Percentiles rank a stretch among this genome's conserved stretches.
Conservation (phyloP, 169 alveolate species). For the Plasmodium relictum region DNA sequence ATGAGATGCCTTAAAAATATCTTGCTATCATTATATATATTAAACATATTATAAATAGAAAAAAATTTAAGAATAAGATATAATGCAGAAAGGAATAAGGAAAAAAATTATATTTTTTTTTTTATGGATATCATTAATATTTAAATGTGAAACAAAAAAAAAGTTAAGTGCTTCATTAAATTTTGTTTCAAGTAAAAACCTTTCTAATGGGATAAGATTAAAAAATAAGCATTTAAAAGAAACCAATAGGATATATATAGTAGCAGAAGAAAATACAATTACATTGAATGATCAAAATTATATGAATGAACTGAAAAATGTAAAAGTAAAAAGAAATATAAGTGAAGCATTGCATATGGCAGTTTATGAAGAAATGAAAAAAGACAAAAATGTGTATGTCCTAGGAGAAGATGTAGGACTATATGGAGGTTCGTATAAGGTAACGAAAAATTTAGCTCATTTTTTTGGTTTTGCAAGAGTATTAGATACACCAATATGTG, state of each 20-base stretch:
- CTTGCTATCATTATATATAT: too few relatives aligned
- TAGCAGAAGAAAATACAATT: background rate
- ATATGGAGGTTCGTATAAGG: conserved; percentile 95
- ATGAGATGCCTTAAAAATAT: too few relatives aligned
- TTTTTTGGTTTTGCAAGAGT: conserved; percentile 89
- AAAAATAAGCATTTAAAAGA: background rate
- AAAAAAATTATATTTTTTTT: background rate
- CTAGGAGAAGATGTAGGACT: conserved; percentile 95
- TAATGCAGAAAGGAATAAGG: background rate
- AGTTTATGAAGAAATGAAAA: conserved; percentile 92
- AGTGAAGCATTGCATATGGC: conserved; percentile 94
- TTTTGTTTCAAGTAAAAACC: background rate
- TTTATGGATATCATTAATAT: background rate
- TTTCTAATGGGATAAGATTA: background rate
- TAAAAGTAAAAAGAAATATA: conserved; percentile 86
- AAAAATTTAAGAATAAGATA: too few relatives aligned
- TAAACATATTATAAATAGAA: too few relatives aligned
- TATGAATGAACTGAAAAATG: conserved; percentile 69
- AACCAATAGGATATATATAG: background rate
- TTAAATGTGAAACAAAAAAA: background rate
- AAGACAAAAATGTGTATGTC: conserved; percentile 92
- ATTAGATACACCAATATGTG: conserved; percentile 95
- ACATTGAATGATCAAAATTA: conserved; percentile 70
- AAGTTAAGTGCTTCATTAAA: background rate
- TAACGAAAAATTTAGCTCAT: conserved; percentile 91